These are phyloP conservation scores for Lipomyces spencermartinsiae DNA, from an alignment of 805 yeast genomes.

Conservation along the genomic window DNA sequence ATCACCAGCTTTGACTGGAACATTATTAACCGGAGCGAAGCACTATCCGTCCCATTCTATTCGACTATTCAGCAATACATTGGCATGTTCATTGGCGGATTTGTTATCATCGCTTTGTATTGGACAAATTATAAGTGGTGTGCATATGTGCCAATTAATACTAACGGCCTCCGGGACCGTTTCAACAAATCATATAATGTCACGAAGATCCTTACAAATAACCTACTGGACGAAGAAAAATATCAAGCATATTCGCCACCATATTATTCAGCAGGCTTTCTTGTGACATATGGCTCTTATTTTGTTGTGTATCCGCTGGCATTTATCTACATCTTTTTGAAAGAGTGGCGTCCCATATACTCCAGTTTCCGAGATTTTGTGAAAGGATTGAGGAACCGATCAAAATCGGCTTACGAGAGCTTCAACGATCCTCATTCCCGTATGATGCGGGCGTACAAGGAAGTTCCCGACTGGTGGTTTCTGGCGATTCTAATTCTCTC, in stretches of 20 bases:
- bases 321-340: slow-evolving; percentile 18
- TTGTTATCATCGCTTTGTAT: slow-evolving; percentile 58
- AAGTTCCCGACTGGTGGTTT: slow-evolving; percentile 73
- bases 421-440: slow-evolving; percentile 59
- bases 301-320: slow-evolving; percentile 56
- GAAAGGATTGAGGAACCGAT: slow-evolving; percentile 39
- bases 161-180: slow-evolving; percentile 57
- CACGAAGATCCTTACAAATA: slow-evolving; percentile 55
- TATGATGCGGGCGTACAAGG: slow-evolving; percentile 62
- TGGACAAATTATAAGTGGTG: slow-evolving; percentile 62
- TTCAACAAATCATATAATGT: slow-evolving; percentile 59
- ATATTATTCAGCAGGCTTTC: slow-evolving; percentile 60
- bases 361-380: slow-evolving; percentile 6
- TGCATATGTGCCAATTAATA: slow-evolving; percentile 61
- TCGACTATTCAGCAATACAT: slow-evolving; percentile 52
- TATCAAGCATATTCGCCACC: slow-evolving; percentile 69
- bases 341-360: slow-evolving; percentile 19
- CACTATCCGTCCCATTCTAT: slow-evolving; percentile 28
- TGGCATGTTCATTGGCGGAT: slow-evolving; percentile 56
- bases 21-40: slow-evolving; percentile 53
- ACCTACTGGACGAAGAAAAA: slow-evolving; percentile 53
- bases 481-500: slow-evolving; percentile 53
- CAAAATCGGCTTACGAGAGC: slow-evolving; percentile 37
- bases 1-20: slow-evolving; percentile 70
- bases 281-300: slow-evolving; percentile 64